Base-by-base conservation (phyloP, 108 stramenopile genomes). In the Pseudonitzschia multiseries region DNA sequence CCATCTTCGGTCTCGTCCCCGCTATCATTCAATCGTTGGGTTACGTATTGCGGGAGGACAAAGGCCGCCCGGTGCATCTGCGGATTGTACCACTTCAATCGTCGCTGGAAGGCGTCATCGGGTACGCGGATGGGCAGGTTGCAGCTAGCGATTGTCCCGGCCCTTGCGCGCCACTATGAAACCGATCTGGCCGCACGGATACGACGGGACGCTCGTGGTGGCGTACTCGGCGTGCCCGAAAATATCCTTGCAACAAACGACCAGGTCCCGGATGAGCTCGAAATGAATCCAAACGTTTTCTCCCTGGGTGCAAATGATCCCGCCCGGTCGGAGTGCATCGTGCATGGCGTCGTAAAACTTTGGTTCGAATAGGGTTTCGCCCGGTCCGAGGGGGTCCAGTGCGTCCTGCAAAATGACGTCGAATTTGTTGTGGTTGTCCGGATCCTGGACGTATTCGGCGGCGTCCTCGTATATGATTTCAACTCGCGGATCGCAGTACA, bases 201-300 rank as follows among this genome's bases (percentile, higher is more conserved):
- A 61, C 14, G 69, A 70, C 18, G 83, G 83, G 14, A 79, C 75
- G 48, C 50, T 59, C 2, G 88, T 92, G 65, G 70, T 85, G n/a
- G 86, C 90, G 67, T 93, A 94, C 56, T 94, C 88, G 17, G 89
- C 87, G 26, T 46, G 42, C 20, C 79, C 77, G 71, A 90, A 95
- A n/a, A 90, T 59, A 18, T 73, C 72, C 2, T 66, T 41, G 72
- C 81, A 86, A 15, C 81, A 76, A 8, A 66, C 56, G 21, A 94
- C 21, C 26, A 93, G 69, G 31, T 87, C 80, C 10, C 50, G 15
- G 56, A 95, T 93, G 32, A 94, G 57, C 26, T 83, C 83, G 59
- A 89, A 64, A 73, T 97, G 92, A 57, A 95, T 79, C 90, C 89
- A 97, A 24, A 87, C 52, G 76, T 92, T 91, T 68, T 94, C 94